These are phyloP conservation scores for Zymoseptoria passerinii DNA, from an alignment of 2,329 filamentous ascomycete species.

Conservation along the genomic window DNA sequence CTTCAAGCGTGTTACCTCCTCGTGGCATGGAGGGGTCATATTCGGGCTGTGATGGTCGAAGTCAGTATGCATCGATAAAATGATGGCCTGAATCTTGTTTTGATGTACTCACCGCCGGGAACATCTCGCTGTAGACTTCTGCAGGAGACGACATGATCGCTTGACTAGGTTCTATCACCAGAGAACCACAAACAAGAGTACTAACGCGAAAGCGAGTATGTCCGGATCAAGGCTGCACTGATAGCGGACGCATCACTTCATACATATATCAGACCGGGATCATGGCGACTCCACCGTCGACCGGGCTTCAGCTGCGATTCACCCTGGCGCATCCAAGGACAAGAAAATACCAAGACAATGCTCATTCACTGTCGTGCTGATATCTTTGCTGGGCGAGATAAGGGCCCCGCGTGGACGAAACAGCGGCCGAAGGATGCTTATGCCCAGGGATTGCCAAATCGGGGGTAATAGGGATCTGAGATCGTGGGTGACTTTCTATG, in stretches of 20 bases:
- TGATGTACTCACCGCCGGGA: background rate
- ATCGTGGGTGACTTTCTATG: background rate
- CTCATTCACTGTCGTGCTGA: background rate
- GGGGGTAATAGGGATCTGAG: background rate
- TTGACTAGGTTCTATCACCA: background rate
- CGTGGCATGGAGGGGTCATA: constrained; percentile 39
- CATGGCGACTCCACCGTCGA: background rate
- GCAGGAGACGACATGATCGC: background rate
- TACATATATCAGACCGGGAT: background rate
- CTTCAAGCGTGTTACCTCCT: constrained; percentile 46
- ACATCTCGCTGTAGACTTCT: background rate
- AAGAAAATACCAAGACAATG: background rate
- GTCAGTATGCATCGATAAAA: background rate
- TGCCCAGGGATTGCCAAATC: background rate
- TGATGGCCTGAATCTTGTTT: background rate
- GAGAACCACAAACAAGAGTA: background rate
- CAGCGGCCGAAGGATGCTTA: background rate
- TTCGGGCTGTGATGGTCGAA: constrained; percentile 23
- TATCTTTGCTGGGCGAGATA: background rate
- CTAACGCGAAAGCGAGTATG: background rate
- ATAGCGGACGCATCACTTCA: background rate
- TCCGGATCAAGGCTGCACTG: background rate
- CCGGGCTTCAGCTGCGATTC: background rate
- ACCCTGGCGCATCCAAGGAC: background rate
- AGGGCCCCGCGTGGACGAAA: background rate